Percentiles rank a stretch among this genome's conserved stretches.
Evolutionary conservation across 352 stramenopile genomes (phyloP).

Genomic region (Phytophthora fragariaefolia): DNA sequence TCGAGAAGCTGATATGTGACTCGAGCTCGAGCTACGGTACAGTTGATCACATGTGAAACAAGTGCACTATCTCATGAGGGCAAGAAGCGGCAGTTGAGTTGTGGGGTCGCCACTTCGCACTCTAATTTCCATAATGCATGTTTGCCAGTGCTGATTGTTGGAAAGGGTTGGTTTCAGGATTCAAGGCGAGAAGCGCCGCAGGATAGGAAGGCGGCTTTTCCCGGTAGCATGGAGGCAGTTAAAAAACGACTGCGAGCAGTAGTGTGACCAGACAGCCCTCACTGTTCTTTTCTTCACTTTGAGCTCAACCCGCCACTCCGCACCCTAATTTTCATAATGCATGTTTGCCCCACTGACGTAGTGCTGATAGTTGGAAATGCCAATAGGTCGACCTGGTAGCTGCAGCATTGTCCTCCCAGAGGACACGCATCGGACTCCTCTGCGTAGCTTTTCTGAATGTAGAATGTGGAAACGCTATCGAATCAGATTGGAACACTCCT

Average conservation of each 20-base stretch:
- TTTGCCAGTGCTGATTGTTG: not conserved
- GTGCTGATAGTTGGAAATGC: not conserved
- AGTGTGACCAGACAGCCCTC: not conserved
- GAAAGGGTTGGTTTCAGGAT: constrained; percentile 9
- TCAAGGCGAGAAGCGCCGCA: not conserved
- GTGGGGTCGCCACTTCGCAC: not conserved
- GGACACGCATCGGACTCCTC: too few relatives aligned
- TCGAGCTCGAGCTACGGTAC: not conserved
- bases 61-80: not conserved
- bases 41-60: not conserved
- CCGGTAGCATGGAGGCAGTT: not conserved
- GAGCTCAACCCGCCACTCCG: constrained; percentile 2
- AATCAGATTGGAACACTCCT: too few relatives aligned
- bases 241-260: not conserved
- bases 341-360: constrained; percentile 1
- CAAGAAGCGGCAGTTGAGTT: not conserved
- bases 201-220: not conserved
- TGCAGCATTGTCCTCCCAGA: too few relatives aligned
- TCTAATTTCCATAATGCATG: constrained; percentile 2
- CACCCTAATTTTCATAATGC: constrained; percentile 5
- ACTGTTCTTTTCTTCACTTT: not conserved
- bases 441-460: too few relatives aligned
- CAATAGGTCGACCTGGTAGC: too few relatives aligned
- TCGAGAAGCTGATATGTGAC: not conserved
- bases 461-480: too few relatives aligned